These are phyloP conservation scores for Trametes meyenii DNA, from an alignment of 768 basidiomycete genomes.

Conservation along the genomic window DNA sequence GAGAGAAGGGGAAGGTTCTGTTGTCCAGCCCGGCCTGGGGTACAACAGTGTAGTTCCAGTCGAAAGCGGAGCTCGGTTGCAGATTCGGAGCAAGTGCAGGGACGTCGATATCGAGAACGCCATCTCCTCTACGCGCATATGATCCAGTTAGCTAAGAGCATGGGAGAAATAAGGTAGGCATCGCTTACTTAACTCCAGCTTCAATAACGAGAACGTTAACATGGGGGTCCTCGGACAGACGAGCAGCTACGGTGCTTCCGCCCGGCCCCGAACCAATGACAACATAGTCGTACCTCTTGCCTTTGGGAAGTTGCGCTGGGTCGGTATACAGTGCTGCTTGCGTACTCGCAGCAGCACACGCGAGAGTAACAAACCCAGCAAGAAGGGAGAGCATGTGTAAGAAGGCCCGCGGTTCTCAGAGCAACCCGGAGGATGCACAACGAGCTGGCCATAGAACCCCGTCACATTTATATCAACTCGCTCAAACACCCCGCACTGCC, in stretches of 20 bases:
- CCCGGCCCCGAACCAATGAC: conserved; percentile 42
- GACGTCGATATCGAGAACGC: conserved; percentile 20
- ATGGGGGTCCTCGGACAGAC: conserved; percentile 42
- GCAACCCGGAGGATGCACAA: too few relatives aligned
- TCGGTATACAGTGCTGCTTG: conserved; percentile 12
- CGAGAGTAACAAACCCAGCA: too few relatives aligned
- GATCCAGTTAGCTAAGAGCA: too few relatives aligned
- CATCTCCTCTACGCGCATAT: not conserved
- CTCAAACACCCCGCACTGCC: too few relatives aligned
- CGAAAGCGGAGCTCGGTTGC: conserved; percentile 23
- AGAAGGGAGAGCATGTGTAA: too few relatives aligned
- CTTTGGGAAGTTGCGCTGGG: conserved; percentile 10
- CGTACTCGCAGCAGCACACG: too few relatives aligned
- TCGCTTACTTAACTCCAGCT: conserved; percentile 20
- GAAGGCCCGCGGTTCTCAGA: too few relatives aligned
- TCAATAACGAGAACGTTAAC: conserved; percentile 39
- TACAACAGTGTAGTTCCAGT: conserved; percentile 35
- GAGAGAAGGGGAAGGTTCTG: conserved; percentile 26
- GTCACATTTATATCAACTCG: too few relatives aligned
- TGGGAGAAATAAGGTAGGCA: not conserved
- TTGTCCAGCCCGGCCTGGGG: conserved; percentile 28
- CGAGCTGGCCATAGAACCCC: too few relatives aligned
- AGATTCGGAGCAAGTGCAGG: conserved; percentile 23
- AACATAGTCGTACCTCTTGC: conserved; percentile 41
- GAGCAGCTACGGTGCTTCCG: conserved; percentile 41